Base-by-base conservation (phyloP, 129 eudicot species). In the Saposhnikovia divaricata region DNA sequence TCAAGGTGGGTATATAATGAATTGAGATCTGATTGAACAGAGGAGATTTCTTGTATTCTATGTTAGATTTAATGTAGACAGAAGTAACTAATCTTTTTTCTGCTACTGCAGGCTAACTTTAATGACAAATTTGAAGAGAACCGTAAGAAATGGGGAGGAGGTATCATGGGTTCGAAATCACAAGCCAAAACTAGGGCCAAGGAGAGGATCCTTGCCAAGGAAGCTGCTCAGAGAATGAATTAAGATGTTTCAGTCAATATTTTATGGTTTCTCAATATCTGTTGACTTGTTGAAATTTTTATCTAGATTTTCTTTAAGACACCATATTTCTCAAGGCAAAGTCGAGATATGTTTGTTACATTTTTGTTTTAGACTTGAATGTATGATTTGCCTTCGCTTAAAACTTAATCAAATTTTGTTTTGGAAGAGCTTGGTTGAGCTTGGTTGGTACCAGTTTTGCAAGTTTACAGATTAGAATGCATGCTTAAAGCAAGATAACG, bases 131-230 rank as follows among this genome's bases (percentile, higher is more conserved):
- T 85, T 42, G 98, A 93, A 0, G 98, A 93, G 84, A 83, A 86
- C 59, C 86, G 97, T 84, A 93, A 93, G 93, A 91, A 91, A 83
- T 93, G 98, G 98, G 98, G 98, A 27, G 98, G 98, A 31, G 97
- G 97, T 8, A 84, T 93, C 37, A 93, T 93, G 98, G 98, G 98
- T 75, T 91, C 96, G 9, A 93, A 93, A 63, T 93, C 97, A 14
- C 98, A 93, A 76, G 98, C 98, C 40, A 93, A 84, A 83, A 89
- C 97, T 61, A 93, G 90, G 89, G 98, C 98, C 0, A 93, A 89
- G 34, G 98, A 93, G 78, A 88, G 90, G 83, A 81, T 93, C 72
- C 84, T 93, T 69, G 96, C 96, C 59, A 93, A 93, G 88, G 98
- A 93, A 57, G 96, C 96, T 83, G 98, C 98, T 34, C 96, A 91